phyloP scores from a whole-genome alignment of 495 filamentous ascomycete genomes.

The Durotheca rogersii region DNA sequence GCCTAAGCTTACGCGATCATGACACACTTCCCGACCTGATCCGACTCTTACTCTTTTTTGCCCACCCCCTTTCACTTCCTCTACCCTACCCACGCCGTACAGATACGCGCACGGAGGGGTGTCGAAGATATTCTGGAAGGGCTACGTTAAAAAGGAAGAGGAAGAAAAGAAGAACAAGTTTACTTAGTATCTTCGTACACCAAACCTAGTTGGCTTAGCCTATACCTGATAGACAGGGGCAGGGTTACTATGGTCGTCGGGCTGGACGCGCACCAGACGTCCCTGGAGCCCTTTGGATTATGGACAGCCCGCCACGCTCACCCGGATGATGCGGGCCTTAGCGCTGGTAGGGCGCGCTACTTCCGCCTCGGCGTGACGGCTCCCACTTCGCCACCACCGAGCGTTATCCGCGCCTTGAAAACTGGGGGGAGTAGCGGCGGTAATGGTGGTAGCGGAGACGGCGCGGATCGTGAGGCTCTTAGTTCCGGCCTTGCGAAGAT shows the following conservation, averaged over 20 bases:
- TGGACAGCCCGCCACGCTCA: conserved; percentile 13
- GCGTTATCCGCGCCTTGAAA: conserved; percentile 16
- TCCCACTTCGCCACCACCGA: conserved; percentile 23
- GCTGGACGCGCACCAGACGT: conserved; percentile 24
- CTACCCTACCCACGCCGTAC: neutral
- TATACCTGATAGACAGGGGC: neutral
- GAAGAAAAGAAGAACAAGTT: neutral
- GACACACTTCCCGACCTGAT: conserved; percentile 29
- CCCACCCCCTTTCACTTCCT: neutral
- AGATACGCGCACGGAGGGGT: neutral
- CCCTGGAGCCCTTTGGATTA: conserved; percentile 24
- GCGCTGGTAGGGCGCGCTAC: conserved; percentile 14
- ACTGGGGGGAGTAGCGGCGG: conserved; percentile 1
- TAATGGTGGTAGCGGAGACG: neutral
- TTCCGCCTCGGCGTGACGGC: conserved; percentile 20
- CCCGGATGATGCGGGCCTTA: conserved; percentile 10
- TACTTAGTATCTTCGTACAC: neutral
- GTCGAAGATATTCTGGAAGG: neutral
- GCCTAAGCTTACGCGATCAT: conserved; percentile 24
- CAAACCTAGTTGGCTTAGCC: neutral
- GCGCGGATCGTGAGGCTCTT: neutral
- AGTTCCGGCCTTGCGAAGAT: conserved; percentile 10
- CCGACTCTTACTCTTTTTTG: neutral
- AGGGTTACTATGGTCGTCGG: conserved; percentile 28
- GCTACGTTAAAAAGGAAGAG: neutral